A percentile compares a stretch with the other conserved stretches of the same genome.
phyloP scores from a whole-genome alignment of 139 green algal species.

The Eudorina sp. region DNA sequence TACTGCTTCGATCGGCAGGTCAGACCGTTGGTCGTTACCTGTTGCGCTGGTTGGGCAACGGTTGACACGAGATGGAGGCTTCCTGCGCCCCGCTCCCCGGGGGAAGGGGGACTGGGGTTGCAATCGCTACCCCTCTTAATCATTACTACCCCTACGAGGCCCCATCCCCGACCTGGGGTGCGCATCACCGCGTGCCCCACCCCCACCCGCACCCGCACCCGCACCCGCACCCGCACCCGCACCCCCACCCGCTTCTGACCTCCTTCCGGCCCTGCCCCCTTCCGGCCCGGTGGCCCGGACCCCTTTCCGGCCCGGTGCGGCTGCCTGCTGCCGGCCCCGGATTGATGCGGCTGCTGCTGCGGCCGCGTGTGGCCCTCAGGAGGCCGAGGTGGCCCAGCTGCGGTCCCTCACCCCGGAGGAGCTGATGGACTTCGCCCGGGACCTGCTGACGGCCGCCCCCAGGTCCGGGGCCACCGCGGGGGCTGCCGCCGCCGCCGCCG shows the following conservation, averaged over 20 bases:
- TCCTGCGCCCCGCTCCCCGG: too few relatives aligned
- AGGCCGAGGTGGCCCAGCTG: constrained; percentile 76
- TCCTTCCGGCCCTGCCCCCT: too few relatives aligned
- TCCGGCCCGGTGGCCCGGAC: too few relatives aligned
- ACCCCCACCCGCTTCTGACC: not conserved
- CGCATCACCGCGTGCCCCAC: not conserved
- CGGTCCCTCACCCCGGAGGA: constrained; percentile 66
- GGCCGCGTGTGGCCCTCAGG: constrained; percentile 34
- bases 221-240: not conserved
- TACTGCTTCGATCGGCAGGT: constrained; percentile 57
- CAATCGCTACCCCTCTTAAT: too few relatives aligned
- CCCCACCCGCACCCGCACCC: not conserved
- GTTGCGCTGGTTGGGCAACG: not conserved
- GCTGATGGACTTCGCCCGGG: constrained; percentile 70
- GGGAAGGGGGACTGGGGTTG: too few relatives aligned
- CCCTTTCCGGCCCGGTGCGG: too few relatives aligned
- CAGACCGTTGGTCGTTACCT: not conserved
- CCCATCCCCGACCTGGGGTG: too few relatives aligned
- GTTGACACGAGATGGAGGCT: not conserved
- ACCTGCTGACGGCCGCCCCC: constrained; percentile 11
- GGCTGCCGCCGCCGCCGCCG: constrained; percentile 56
- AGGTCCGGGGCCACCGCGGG: constrained; percentile 56
- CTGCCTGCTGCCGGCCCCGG: too few relatives aligned
- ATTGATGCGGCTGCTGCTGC: too few relatives aligned
- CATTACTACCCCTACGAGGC: too few relatives aligned